Base-by-base conservation (phyloP, 139 green algal species). In the Volvox africanus region DNA sequence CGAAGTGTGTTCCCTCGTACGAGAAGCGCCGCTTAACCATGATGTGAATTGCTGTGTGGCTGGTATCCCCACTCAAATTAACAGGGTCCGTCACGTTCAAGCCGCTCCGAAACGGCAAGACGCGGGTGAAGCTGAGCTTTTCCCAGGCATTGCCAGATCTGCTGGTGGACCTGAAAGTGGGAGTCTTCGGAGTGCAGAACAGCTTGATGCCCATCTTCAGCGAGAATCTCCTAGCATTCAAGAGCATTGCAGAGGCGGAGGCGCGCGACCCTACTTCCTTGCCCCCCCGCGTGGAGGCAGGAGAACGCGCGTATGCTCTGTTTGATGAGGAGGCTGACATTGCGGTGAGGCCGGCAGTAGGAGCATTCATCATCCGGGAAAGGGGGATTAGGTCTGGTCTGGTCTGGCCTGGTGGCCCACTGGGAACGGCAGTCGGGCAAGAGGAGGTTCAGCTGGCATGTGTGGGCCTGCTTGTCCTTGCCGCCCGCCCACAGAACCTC, bases 221-320 rank as follows among this genome's bases (percentile, higher is more conserved):
- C 1, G 91, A 96, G 3, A 95, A 96, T 86, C 44, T 96, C 82
- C 71, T 17, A 21, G 85, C 62, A 0, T 94, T 95, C 62, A 82
- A 84, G 73, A 26, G 32, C 20, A 77, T 95, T 2, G 91, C 88
- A 28, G 73, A 92, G 78, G 50, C 24, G 24, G 71, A 28, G 71
- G 86, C 86, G 36, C 32, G 36, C n/a, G 55, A 69, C 67, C 30
- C 36, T 9, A 69, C 21, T 26, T 9, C 36, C 16, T 37, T 80
- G 84, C 65, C 67, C 14, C 84, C 84, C 18, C 84, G 30, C 3
- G 26, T 35, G 30, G 86, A 83, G 50, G 50, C 67, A 2, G 73
- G 86, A 30, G 73, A 83, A 44, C 86, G 44, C 71, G 37, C n/a
- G 18, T 82, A 62, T 30, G 3, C 13, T 44, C 44, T 89, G 44